Evolutionary conservation across 2,329 filamentous ascomycete species (phyloP), one percentile per base, ranked within the genome.

Genomic region (Exserohilum turcica): DNA sequence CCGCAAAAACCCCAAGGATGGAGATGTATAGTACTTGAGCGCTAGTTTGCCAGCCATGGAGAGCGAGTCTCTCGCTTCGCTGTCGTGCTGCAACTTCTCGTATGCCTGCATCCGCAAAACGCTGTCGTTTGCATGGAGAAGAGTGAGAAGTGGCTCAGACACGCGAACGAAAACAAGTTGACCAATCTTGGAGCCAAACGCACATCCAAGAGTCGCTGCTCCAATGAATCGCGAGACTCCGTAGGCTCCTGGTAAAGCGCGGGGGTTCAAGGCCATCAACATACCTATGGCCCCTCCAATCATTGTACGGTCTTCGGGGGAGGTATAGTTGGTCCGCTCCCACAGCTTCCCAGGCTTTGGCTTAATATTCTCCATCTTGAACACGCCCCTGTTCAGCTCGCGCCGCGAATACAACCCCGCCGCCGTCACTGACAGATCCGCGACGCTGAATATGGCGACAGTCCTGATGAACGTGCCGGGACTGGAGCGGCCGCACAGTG

Each of bases 301-400:
- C 7, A 67, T n/a, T 12, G 52, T 43, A 0, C 39, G 35, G 32
- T 67, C 65, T 31, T 66, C 62, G 7, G 40, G 8, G 1, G 56
- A 61, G 54, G 55, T 60, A 9, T 56, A 44, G n/a, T 56, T 55
- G 18, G 61, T 63, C n/a, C 48, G 46, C 38, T 68, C 61, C 61
- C 59, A 67, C 15, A 66, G 37, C 35, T 63, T 61, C 6, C 51
- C 53, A 2, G 61, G 63, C 43, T 48, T 44, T 12, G 63, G 57
- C 7, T 60, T 48, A 9, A 65, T 52, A 5, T 57, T 44, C 3
- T 65, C 57, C 29, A 59, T 32, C 35, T 57, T 65, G 47, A 66
- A 65, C 1, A 64, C 43, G 1, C 50, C 60, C n/a, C 54, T 52
- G 24, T 66, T 58, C 35, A 66, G 13, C 42, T 65, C 60, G 10